Evolutionary conservation across 306 rosid species (phyloP), one percentile per base, ranked within the genome.

Genomic region (Dryas octopetala): DNA sequence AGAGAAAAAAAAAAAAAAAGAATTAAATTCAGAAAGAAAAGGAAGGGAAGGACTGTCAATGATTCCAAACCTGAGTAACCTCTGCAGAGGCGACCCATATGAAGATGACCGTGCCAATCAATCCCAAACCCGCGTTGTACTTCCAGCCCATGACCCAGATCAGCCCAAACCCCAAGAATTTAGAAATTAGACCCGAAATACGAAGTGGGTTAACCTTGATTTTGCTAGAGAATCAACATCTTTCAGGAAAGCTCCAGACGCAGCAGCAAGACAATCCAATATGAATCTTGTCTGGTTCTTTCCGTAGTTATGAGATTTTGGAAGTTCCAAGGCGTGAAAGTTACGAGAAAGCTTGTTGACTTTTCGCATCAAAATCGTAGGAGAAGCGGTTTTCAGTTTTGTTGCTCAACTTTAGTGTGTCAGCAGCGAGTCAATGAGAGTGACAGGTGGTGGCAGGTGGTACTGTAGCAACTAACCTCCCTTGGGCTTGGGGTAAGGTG

Each of bases 11-110:
- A 62, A 17, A 7, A 79, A 23, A 73, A 23, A 19, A 19, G 53
- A 55, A 52, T 28, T 11, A 1, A 74, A 7, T 17, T 38, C 16
- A 51, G 10, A 1, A 28, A 3, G n/a, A 4, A n/a, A 51, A 53
- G 1, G 9, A 66, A 12, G 15, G 14, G 64, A 43, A 44, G 46
- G 15, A 6, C 7, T 26, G 41, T 65, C 53, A 55, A 71, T 16
- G 53, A 55, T 53, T 38, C 38, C 70, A 58, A 72, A 91, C 94
- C 97, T 91, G 97, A 74, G 97, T 87, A 46, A 91, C 82, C 74
- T 89, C 94, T 41, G 97, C 97, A 50, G 87, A 89, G 61, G 89
- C 69, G 43, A 91, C 94, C 93, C 89, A 89, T 49, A 89, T 84
- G 58, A 89, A 44, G 70, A 91, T 90, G 77, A 80, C 83, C 17